phyloP scores from a whole-genome alignment of 148 eudicot species.

The Camellia sinensis region DNA sequence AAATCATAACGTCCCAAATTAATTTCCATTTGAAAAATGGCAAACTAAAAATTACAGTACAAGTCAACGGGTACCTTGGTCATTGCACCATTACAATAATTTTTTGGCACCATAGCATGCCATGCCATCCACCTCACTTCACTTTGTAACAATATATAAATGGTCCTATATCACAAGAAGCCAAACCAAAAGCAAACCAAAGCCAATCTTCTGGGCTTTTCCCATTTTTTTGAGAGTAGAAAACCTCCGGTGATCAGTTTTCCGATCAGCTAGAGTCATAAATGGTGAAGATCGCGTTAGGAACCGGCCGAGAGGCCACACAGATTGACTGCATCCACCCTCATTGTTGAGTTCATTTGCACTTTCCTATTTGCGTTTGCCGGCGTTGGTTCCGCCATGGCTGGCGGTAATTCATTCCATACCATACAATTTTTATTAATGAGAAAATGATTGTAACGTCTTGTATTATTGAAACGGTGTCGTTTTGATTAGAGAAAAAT shows the following conservation, averaged over 20 bases:
- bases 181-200: not conserved
- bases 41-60: not conserved
- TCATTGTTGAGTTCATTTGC: slow-evolving; percentile 75
- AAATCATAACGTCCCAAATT: not conserved
- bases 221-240: not conserved
- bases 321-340: slow-evolving; percentile 67
- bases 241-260: not conserved
- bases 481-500: too few relatives aligned
- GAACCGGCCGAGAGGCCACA: slow-evolving; percentile 49
- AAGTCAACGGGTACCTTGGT: slow-evolving; percentile 8
- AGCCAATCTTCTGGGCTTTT: not conserved
- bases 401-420: slow-evolving; percentile 37
- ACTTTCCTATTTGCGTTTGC: slow-evolving; percentile 89
- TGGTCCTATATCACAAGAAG: not conserved
- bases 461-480: too few relatives aligned
- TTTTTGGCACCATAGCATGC: not conserved
- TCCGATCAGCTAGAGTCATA: not conserved
- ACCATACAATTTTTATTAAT: not conserved
- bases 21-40: not conserved
- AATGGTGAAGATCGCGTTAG: slow-evolving; percentile 80
- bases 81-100: slow-evolving; percentile 12
- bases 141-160: not conserved
- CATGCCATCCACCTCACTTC: not conserved
- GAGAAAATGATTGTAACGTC: not conserved
- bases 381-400: slow-evolving; percentile 91